These are phyloP conservation scores for Penicillium antarcticum DNA, from an alignment of 495 filamentous ascomycete species.

Conservation along the genomic window DNA sequence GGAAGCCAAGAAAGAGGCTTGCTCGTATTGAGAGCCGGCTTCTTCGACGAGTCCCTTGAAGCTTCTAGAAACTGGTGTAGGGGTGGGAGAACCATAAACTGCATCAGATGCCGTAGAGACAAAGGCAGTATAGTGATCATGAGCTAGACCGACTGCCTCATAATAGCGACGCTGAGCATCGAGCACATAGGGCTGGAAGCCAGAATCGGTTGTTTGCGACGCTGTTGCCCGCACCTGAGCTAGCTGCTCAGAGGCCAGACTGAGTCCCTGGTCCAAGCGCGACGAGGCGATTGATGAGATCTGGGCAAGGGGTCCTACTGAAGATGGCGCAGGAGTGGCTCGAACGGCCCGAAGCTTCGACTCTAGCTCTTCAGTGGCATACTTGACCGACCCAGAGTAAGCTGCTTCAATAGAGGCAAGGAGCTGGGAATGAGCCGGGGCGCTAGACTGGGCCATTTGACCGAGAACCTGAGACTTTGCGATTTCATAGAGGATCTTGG, in stretches of 20 bases:
- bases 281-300: conserved; percentile 64
- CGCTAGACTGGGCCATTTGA: conserved; percentile 63
- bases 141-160: conserved; percentile 70
- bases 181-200: conserved; percentile 52
- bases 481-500: conserved; percentile 60
- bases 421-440: conserved; percentile 58
- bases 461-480: conserved; percentile 63
- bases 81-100: conserved; percentile 46
- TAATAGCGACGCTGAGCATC: conserved; percentile 72
- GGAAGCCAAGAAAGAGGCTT: conserved; percentile 46
- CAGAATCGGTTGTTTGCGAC: conserved; percentile 52
- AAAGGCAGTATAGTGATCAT: conserved; percentile 74
- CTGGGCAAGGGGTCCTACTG: conserved; percentile 49
- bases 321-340: conserved; percentile 35
- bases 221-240: conserved; percentile 56
- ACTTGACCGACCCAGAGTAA: conserved; percentile 62
- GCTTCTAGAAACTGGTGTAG: conserved; percentile 26
- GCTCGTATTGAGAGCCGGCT: conserved; percentile 46
- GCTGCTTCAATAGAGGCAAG: conserved; percentile 64
- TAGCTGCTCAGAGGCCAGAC: conserved; percentile 63
- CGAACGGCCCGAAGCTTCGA: conserved; percentile 12
- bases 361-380: conserved; percentile 57
- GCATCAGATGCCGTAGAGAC: conserved; percentile 63
- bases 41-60: conserved; percentile 39
- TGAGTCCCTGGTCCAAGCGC: conserved; percentile 60